Evolutionary conservation across 31 red algal genomes (phyloP).

Genomic region (Odonthalia washingtoniensis): DNA sequence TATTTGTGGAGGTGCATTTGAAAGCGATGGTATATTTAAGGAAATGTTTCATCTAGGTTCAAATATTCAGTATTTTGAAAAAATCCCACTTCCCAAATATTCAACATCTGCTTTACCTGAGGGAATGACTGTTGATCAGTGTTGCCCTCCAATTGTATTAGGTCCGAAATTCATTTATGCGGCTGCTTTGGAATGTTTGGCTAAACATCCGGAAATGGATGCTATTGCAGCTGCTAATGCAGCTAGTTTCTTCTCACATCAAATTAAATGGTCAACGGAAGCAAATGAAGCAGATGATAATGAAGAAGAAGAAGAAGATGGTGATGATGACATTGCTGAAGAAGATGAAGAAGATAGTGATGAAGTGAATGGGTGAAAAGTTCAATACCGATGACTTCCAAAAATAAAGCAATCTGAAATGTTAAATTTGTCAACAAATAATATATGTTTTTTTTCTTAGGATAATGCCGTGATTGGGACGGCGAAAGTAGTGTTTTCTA

Average conservation of each 20-base stretch:
- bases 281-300: constrained; percentile 21
- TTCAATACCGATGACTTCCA: too few species aligned
- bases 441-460: too few species aligned
- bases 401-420: too few species aligned
- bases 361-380: too few species aligned
- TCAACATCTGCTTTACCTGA: constrained; percentile 32
- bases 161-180: constrained; percentile 65
- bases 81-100: constrained; percentile 9
- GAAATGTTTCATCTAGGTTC: constrained; percentile 69
- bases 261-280: constrained; percentile 47
- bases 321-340: too few species aligned
- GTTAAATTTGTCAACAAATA: too few species aligned
- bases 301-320: not conserved
- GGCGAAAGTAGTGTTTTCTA: too few species aligned
- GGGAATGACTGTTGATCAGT: constrained; percentile 46
- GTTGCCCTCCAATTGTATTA: constrained; percentile 57
- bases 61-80: constrained; percentile 46
- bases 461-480: too few species aligned
- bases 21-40: constrained; percentile 2
- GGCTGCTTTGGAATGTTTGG: constrained; percentile 50
- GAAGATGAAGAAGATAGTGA: not conserved
- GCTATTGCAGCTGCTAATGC: constrained; percentile 72
- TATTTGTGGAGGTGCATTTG: constrained; percentile 50
- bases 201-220: constrained; percentile 70
- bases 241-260: constrained; percentile 70